Conservation (phyloP, 108 stramenopile species). For the Pseudonitzschia delicatissima region DNA sequence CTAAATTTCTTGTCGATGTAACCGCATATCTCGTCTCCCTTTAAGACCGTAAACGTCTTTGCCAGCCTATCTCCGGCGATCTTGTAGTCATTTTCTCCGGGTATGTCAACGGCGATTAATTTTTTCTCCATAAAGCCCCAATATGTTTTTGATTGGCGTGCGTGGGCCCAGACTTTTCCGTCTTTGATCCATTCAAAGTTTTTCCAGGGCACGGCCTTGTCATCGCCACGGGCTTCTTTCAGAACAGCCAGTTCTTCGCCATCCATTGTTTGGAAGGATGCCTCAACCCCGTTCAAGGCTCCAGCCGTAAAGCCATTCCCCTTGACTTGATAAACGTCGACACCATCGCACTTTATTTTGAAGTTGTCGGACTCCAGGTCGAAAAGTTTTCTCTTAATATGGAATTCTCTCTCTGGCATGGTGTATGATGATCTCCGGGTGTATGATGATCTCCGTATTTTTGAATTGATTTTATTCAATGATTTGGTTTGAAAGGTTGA, state of each 20-base stretch:
- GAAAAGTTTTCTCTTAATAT: background rate
- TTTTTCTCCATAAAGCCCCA: background rate
- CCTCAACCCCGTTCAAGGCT: too few species aligned
- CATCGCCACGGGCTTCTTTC: background rate
- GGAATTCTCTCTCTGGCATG: slow-evolving; percentile 1
- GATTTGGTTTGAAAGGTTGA: too few species aligned
- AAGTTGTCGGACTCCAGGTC: background rate
- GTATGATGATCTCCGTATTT: too few species aligned
- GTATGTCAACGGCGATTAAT: background rate
- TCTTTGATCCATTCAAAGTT: slow-evolving; percentile 5
- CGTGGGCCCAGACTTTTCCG: background rate
- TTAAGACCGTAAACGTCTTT: background rate
- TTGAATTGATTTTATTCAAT: too few species aligned
- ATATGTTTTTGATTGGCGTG: background rate
- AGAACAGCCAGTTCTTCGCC: background rate
- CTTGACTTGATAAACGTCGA: background rate
- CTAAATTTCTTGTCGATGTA: background rate
- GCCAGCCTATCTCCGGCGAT: background rate
- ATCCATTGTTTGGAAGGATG: background rate
- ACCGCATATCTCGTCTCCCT: background rate
- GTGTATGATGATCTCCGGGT: too few species aligned
- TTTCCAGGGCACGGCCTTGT: background rate
- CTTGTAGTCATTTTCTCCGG: slow-evolving; percentile 11
- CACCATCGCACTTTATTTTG: background rate
- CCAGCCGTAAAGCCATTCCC: background rate